Base-by-base conservation (phyloP, 2,329 filamentous ascomycete genomes). In the Tetracladium maxilliforme region DNA sequence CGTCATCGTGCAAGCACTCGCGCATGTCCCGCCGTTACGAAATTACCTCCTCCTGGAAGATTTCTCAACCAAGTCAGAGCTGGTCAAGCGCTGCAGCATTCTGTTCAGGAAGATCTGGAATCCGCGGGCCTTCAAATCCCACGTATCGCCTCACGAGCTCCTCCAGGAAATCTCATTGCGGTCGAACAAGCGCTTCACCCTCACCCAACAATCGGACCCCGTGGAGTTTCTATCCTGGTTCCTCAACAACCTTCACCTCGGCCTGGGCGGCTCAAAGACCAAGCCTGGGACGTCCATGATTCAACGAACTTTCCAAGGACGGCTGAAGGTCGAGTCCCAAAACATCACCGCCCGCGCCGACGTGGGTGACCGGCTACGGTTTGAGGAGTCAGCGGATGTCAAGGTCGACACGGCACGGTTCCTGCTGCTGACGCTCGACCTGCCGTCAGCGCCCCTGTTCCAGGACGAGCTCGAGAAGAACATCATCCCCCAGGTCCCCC, bases 41-140 rank as follows among this genome's bases (percentile, higher is more conserved):
- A 94, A 95, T 48, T 95, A 73, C 54, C 74, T 95, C 45, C 72
- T 98, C 42, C 67, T 95, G 2, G 82, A 93, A 44, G 69, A 92
- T 38, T 75, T 94, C 25, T 64, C 64, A 8, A 63, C 64, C 8
- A 65, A 63, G 30, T 74, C 82, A 4, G 84, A 95, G 52, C 70
- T 98, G 17, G 82, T 81, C 27, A 77, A 90, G 47, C 72, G 90
- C 8, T 86, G 87, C 44, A 81, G 79, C 38, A 90, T 84, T 27
- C 64, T 98, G 12, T 72, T 95, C 31, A 79, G 90, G 47, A 98
- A 98, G 55, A 82, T 98, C 37, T 98, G 90, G 90, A 98, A 98
- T 47, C 78, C 86, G 3, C 77, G 81, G 38, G 87, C 90, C 7
- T 98, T 98, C 64, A 92, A 92, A 51, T 76, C 78, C 5, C 90